These are phyloP conservation scores for Hymenoscyphus scutula DNA, from an alignment of 2,329 filamentous ascomycete species.

Conservation along the genomic window DNA sequence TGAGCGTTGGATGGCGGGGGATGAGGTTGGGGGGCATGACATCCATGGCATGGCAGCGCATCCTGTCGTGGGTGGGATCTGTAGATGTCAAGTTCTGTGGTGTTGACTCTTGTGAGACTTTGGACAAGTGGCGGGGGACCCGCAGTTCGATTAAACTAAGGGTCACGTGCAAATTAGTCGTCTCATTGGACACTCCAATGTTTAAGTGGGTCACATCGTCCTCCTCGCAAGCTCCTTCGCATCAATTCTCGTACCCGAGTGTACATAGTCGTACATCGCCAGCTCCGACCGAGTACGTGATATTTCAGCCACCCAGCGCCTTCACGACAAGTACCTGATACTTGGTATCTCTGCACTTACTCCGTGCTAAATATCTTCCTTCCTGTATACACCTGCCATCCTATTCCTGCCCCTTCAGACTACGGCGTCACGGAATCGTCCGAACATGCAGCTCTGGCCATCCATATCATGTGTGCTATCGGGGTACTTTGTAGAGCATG, in stretches of 20 bases:
- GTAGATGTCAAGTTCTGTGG: slow-evolving; percentile 1
- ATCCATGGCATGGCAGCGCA: background rate
- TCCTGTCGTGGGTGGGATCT: background rate
- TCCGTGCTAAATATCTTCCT: slow-evolving; percentile 1
- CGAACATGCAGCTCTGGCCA: background rate
- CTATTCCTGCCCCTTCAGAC: background rate
- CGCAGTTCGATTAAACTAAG: background rate
- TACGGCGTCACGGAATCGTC: background rate
- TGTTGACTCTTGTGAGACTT: background rate
- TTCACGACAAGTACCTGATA: slow-evolving; percentile 3
- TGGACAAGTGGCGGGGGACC: background rate
- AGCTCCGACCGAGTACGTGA: background rate
- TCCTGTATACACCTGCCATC: background rate
- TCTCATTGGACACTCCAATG: background rate
- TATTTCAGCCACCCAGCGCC: background rate
- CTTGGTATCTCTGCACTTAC: background rate
- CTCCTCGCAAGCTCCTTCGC: background rate
- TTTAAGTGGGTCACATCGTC: background rate
- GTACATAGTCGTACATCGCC: background rate
- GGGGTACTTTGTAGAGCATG: background rate
- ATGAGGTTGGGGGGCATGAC: background rate
- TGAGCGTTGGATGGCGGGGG: slow-evolving; percentile 3
- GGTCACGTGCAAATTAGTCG: background rate
- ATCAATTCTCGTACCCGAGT: background rate
- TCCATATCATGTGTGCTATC: background rate